Conservation (phyloP, 129 eudicot species). For the Artemisia annua region DNA sequence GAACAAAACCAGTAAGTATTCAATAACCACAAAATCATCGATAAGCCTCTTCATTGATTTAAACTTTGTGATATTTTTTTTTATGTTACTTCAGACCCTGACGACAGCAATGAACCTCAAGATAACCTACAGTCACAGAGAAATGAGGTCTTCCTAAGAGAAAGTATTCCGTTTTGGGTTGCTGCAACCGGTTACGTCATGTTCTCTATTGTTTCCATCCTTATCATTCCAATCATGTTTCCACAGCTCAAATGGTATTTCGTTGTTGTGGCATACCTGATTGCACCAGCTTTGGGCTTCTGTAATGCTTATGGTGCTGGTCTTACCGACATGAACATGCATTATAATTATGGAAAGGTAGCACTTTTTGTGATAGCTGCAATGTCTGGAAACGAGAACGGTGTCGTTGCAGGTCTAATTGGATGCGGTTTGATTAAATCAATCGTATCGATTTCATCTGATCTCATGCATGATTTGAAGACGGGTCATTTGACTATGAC, state of each 20-base stretch:
- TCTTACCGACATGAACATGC: conserved; percentile 97
- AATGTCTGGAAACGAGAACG: conserved; percentile 51
- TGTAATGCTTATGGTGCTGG: conserved; percentile 97
- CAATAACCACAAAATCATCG: neutral
- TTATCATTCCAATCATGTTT: conserved; percentile 73
- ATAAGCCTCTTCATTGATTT: neutral
- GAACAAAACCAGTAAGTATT: conserved; percentile 42
- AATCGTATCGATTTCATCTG: conserved; percentile 74
- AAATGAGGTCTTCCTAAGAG: conserved; percentile 70
- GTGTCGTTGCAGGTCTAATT: conserved; percentile 83
- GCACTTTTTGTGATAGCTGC: conserved; percentile 85
- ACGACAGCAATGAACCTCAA: conserved; percentile 34
- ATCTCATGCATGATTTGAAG: conserved; percentile 89
- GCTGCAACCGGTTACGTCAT: conserved; percentile 64
- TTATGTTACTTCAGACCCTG: conserved; percentile 33
- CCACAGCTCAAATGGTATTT: conserved; percentile 81
- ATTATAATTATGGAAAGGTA: conserved; percentile 85
- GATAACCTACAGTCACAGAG: conserved; percentile 51
- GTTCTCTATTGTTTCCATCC: conserved; percentile 63
- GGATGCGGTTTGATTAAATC: conserved; percentile 89
- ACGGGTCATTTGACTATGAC: conserved; percentile 88
- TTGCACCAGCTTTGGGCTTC: conserved; percentile 82
- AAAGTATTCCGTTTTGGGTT: conserved; percentile 74
- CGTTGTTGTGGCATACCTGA: conserved; percentile 64
- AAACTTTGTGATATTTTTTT: conserved; percentile 8